Percentiles rank a stretch among this genome's conserved stretches.
Evolutionary conservation across 176 grass and related monocot species (phyloP).

Genomic region (Zea mays): Zm-B73-REFERENCE-NAM-5.0 NC_050099.1:2841001-2841500

Average conservation of each 20-base stretch:
- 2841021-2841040: slow-evolving; percentile 67
- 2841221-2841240: slow-evolving; percentile 75
- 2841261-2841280: slow-evolving; percentile 48
- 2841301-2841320: neutral
- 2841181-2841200: neutral
- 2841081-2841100: neutral
- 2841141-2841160: slow-evolving; percentile 18
- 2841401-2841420: slow-evolving; percentile 58
- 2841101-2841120: neutral
- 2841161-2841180: neutral
- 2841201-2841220: slow-evolving; percentile 59
- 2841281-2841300: neutral
- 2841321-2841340: neutral
- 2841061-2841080: slow-evolving; percentile 79
- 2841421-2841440: slow-evolving; percentile 46
- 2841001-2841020: slow-evolving; percentile 56
- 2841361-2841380: slow-evolving; percentile 50
- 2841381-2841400: slow-evolving; percentile 55
- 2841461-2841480: neutral
- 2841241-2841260: slow-evolving; percentile 61
- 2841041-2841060: slow-evolving; percentile 73
- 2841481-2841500: neutral
- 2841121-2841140: neutral
- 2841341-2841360: slow-evolving; percentile 9
- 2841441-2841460: slow-evolving; percentile 33